A percentile compares a stretch with the other conserved stretches of the same genome.
phyloP scores from a whole-genome alignment of 495 filamentous ascomycete genomes.

The Chaetomium cochliodes region DNA sequence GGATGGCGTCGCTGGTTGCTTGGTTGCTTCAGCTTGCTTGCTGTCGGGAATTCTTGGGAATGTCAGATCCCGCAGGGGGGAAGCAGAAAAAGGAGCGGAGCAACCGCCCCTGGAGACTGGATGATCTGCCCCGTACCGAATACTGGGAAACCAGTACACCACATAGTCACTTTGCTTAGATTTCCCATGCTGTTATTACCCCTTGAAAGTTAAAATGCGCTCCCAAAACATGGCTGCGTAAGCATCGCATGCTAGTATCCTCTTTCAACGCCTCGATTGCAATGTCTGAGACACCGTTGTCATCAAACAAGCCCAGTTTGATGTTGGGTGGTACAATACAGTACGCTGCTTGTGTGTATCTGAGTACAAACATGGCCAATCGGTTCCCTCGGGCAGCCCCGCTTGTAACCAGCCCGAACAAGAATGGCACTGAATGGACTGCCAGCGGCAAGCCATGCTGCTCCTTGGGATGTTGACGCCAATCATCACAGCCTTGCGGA shows the following conservation, averaged over 20 bases:
- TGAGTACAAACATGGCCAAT: not conserved
- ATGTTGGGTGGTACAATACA: not conserved
- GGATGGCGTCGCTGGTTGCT: constrained; percentile 14
- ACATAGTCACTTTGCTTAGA: too few relatives aligned
- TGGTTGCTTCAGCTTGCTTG: constrained; percentile 16
- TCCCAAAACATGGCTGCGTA: not conserved
- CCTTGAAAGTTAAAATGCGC: not conserved
- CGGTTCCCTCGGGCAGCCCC: not conserved
- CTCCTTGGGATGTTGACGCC: not conserved
- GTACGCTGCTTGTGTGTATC: too few relatives aligned
- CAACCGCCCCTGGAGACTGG: not conserved
- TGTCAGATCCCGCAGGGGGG: constrained; percentile 11
- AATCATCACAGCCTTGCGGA: constrained; percentile 2
- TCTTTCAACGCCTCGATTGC: not conserved
- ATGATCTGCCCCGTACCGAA: not conserved
- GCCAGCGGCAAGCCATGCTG: not conserved
- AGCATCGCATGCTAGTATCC: not conserved
- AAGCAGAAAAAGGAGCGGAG: constrained; percentile 18
- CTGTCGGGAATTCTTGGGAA: constrained; percentile 25
- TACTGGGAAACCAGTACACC: not conserved
- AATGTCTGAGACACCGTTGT: not conserved
- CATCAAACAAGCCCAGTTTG: not conserved
- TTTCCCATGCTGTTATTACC: not conserved
- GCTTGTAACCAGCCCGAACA: not conserved
- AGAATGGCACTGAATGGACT: not conserved